Conservation (phyloP, 768 basidiomycete species). For the Tricholoma hemisulphureum region DNA sequence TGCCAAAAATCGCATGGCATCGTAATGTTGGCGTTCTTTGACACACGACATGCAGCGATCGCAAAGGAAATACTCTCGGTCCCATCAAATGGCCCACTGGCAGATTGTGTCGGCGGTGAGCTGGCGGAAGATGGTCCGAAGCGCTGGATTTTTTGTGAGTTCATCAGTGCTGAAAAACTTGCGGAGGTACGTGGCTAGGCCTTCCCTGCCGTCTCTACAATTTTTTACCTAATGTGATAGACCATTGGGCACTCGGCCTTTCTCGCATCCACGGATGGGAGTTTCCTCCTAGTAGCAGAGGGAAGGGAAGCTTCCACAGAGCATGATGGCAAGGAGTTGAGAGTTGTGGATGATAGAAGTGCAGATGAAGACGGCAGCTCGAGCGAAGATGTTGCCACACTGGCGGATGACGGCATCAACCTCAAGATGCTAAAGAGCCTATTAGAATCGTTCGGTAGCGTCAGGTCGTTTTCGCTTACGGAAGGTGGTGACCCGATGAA, state of each 20-base stretch:
- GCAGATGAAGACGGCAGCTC: conserved; percentile 6
- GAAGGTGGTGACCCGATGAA: conserved; percentile 17
- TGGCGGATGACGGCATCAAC: conserved; percentile 18
- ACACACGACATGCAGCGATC: conserved; percentile 51
- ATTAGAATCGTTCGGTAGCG: conserved; percentile 35
- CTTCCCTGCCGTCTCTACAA: conserved; percentile 4
- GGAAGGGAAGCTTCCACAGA: conserved; percentile 18
- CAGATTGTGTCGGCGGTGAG: conserved; percentile 30
- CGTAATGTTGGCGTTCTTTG: conserved; percentile 60
- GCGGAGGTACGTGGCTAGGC: conserved; percentile 34
- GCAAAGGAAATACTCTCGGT: conserved; percentile 43
- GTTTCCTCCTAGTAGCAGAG: conserved; percentile 49
- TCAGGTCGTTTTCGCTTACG: conserved; percentile 28
- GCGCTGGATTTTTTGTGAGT: conserved; percentile 39
- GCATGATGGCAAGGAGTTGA: conserved; percentile 8
- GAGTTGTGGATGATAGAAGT: conserved; percentile 7
- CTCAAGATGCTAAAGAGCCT: conserved; percentile 29
- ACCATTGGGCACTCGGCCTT: conserved; percentile 53
- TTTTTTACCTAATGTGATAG: conserved; percentile 31
- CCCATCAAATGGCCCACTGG: conserved; percentile 26
- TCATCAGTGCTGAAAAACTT: conserved; percentile 46
- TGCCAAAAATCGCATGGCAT: conserved; percentile 51
- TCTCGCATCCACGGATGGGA: conserved; percentile 50
- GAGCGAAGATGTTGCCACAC: not conserved
- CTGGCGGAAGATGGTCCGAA: conserved; percentile 20